Percentiles rank a stretch among this genome's conserved stretches.
Evolutionary conservation across 2,329 filamentous ascomycete species (phyloP).

Genomic region (Sclerotinia nivalis): DNA sequence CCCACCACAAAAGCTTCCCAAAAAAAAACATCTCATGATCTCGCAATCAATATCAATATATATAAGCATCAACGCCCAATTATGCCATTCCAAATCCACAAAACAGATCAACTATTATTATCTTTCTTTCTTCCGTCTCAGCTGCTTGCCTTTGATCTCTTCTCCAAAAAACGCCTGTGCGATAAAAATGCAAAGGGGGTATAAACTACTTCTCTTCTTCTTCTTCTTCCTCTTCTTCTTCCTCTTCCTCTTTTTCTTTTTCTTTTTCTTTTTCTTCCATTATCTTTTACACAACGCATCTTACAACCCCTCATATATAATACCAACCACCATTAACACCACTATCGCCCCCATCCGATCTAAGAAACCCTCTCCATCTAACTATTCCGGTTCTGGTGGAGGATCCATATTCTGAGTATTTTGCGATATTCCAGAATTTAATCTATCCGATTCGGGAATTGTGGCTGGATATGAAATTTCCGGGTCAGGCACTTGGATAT

Average conservation of each 20-base stretch:
- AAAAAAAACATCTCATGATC: background rate
- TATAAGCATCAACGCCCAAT: constrained; percentile 10
- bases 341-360: background rate
- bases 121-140: background rate
- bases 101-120: background rate
- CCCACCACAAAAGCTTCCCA: background rate
- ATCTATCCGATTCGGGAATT: constrained; percentile 5
- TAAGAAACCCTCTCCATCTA: background rate
- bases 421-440: constrained; percentile 15
- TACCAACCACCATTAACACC: background rate
- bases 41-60: constrained; percentile 10
- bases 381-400: background rate
- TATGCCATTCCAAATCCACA: background rate
- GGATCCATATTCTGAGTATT: background rate
- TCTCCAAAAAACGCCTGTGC: background rate
- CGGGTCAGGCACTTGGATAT: constrained; percentile 79
- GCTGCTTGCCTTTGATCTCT: background rate
- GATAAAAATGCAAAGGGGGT: constrained; percentile 8
- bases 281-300: background rate
- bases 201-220: constrained; percentile 6
- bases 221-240: background rate
- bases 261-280: no score
- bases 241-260: background rate
- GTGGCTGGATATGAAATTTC: constrained; percentile 54
- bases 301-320: background rate